phyloP scores from a whole-genome alignment of 2,329 filamentous ascomycete genomes.

The Hymenoscyphus infarciens region DNA sequence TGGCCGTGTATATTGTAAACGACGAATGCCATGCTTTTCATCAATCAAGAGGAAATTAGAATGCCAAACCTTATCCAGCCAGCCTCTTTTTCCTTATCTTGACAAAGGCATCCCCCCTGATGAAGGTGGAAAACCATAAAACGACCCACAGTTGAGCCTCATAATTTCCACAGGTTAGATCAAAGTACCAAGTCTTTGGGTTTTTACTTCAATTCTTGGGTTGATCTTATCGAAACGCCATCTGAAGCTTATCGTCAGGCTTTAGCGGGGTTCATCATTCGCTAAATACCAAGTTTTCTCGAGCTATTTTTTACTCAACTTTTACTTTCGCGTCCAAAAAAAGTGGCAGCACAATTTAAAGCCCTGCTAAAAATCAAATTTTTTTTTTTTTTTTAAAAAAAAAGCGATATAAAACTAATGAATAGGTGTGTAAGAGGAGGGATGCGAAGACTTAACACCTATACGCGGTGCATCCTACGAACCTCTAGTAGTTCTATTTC shows the following conservation, averaged over 20 bases:
- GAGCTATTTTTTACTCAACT: neutral
- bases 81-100: no score
- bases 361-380: no score
- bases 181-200: neutral
- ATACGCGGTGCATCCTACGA: no score
- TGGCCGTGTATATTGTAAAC: neutral
- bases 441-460: no score
- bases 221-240: neutral
- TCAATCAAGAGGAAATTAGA: neutral
- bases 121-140: neutral
- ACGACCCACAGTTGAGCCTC: conserved; percentile 7
- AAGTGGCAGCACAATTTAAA: no score
- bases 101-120: no score
- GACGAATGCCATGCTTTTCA: neutral
- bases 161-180: conserved; percentile 5
- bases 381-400: no score
- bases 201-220: no score
- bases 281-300: neutral
- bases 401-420: no score
- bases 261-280: conserved; percentile 1
- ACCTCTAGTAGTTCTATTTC: no score
- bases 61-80: neutral
- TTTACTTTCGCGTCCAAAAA: neutral
- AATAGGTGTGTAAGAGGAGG: no score
- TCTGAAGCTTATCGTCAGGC: neutral